These are phyloP conservation scores for Kodamaea hsintzibuensis DNA, from an alignment of 805 yeast genomes.

Conservation along the genomic window DNA sequence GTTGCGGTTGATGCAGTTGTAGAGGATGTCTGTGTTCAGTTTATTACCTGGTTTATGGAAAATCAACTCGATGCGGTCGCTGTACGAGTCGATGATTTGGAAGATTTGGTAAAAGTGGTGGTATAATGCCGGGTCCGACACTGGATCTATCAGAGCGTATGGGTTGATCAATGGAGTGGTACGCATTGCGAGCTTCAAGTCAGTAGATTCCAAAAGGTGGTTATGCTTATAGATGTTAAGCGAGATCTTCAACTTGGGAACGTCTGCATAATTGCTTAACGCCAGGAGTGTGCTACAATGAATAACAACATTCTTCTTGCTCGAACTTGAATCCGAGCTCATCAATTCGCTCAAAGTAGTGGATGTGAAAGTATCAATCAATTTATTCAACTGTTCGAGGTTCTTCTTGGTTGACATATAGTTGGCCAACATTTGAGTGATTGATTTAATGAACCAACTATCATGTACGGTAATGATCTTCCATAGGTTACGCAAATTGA, in stretches of 20 bases:
- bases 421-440: constrained; percentile 68
- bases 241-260: constrained; percentile 74
- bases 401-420: constrained; percentile 43
- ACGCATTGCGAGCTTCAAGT: constrained; percentile 16
- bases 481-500: constrained; percentile 48
- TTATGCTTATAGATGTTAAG: constrained; percentile 74
- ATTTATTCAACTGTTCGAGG: constrained; percentile 25
- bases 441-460: constrained; percentile 81
- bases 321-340: neutral
- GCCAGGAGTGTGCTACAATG: constrained; percentile 54
- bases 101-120: constrained; percentile 53
- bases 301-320: constrained; percentile 26
- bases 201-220: constrained; percentile 46
- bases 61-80: constrained; percentile 44
- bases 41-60: constrained; percentile 61
- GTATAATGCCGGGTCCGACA: constrained; percentile 23
- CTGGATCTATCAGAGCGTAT: constrained; percentile 18
- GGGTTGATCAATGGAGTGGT: constrained; percentile 23
- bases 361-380: constrained; percentile 27
- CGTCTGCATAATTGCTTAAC: constrained; percentile 63
- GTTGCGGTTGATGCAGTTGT: constrained; percentile 52
- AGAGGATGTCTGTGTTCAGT: constrained; percentile 43
- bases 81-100: constrained; percentile 47
- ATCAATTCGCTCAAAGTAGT: constrained; percentile 8
- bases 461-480: constrained; percentile 85